Evolutionary conservation across 2,329 filamentous ascomycete genomes (phyloP).

Genomic region (Penicillium sp.): DNA sequence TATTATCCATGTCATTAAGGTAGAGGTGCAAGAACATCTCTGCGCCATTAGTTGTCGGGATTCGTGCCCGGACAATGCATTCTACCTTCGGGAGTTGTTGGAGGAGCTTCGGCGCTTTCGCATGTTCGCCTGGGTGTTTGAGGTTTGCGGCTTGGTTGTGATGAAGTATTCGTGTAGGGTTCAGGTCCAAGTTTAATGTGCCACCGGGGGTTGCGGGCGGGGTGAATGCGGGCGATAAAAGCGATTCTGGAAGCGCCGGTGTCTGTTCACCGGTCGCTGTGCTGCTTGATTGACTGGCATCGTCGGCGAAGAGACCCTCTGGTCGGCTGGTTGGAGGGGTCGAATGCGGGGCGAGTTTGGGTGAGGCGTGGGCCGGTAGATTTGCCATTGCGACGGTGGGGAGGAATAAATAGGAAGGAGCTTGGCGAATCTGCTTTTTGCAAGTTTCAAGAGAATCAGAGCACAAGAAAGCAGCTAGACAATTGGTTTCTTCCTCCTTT

Average conservation of each 20-base stretch:
- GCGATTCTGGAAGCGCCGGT: conserved; percentile 51
- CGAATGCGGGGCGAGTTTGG: conserved; percentile 46
- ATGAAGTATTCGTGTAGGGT: conserved; percentile 32
- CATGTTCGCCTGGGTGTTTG: conserved; percentile 28
- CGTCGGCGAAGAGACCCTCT: conserved; percentile 17
- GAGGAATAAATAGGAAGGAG: conserved; percentile 1
- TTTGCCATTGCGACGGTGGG: conserved; percentile 49
- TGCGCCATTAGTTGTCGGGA: conserved; percentile 85
- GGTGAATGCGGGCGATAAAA: conserved; percentile 55
- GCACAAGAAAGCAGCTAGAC: neutral
- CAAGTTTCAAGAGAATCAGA: neutral
- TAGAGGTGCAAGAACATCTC: conserved; percentile 98
- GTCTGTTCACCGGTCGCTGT: conserved; percentile 36
- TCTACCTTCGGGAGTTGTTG: conserved; percentile 78
- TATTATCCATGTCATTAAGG: conserved; percentile 86
- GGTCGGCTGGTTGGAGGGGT: conserved; percentile 12
- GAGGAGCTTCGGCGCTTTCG: conserved; percentile 70
- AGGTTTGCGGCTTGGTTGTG: conserved; percentile 30
- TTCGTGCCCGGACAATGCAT: conserved; percentile 90
- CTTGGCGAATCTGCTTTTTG: neutral
- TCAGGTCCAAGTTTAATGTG: conserved; percentile 25
- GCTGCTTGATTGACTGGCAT: conserved; percentile 20
- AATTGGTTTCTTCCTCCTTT: neutral
- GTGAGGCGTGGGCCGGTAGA: conserved; percentile 57
- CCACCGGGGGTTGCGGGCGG: conserved; percentile 48